Conservation (phyloP, 768 basidiomycete genomes). For the Roridomyces roridus region DNA sequence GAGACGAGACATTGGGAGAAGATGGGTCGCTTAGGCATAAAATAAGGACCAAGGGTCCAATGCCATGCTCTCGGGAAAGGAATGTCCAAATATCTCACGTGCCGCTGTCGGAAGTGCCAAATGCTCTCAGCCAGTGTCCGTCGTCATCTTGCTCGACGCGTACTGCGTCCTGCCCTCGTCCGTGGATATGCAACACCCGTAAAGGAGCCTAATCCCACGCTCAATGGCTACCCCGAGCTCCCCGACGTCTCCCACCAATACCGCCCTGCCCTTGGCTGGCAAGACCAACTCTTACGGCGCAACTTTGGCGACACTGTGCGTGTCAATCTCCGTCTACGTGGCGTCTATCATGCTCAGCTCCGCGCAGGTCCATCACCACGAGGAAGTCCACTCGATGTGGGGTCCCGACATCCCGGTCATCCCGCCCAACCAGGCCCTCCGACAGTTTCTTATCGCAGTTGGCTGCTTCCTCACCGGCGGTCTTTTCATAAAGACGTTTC, state of each 20-base stretch:
- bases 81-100: neutral
- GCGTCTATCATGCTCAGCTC: constrained; percentile 17
- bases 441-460: constrained; percentile 68
- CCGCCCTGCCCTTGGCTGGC: constrained; percentile 72
- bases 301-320: constrained; percentile 83
- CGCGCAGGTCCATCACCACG: constrained; percentile 75
- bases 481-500: constrained; percentile 57
- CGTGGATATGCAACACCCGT: constrained; percentile 42
- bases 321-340: constrained; percentile 19
- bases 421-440: constrained; percentile 62
- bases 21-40: constrained; percentile 2
- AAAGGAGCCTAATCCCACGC: constrained; percentile 62
- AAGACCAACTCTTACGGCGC: constrained; percentile 76
- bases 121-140: constrained; percentile 40
- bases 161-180: constrained; percentile 11
- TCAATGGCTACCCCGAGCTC: constrained; percentile 75
- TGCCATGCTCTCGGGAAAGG: constrained; percentile 24
- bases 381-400: constrained; percentile 88
- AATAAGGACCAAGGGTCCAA: constrained; percentile 12
- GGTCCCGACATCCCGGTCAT: constrained; percentile 78
- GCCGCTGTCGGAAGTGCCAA: neutral
- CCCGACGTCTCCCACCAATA: constrained; percentile 71
- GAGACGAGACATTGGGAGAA: constrained; percentile 14
- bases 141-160: constrained; percentile 20
- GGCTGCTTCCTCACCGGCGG: constrained; percentile 71